A percentile compares a stretch with the other conserved stretches of the same genome.
Evolutionary conservation across 495 filamentous ascomycete genomes (phyloP).

Genomic region (Penicillium cosmopolitanum): DNA sequence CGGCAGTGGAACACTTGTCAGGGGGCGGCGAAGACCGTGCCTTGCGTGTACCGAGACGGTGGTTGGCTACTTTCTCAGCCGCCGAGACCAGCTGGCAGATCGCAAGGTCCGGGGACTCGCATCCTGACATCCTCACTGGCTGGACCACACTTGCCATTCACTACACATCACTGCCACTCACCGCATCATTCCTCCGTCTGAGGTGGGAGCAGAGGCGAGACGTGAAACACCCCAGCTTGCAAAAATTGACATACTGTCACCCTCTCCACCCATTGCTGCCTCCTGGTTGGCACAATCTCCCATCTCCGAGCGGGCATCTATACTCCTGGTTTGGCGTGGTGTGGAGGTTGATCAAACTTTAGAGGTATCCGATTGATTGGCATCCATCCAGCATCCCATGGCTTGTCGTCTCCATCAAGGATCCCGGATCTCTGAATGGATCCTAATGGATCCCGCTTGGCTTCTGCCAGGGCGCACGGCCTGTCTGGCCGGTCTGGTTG

Average conservation of each 20-base stretch:
- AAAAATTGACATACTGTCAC: constrained; percentile 3
- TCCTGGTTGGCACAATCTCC: constrained; percentile 3
- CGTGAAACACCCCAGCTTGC: constrained; percentile 31
- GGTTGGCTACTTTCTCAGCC: constrained; percentile 30
- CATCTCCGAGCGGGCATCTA: constrained; percentile 5
- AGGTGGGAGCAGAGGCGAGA: constrained; percentile 7
- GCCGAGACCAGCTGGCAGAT: constrained; percentile 22
- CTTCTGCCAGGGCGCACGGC: constrained; percentile 3
- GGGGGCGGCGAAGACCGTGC: constrained; percentile 7
- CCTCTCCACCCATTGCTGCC: constrained; percentile 16
- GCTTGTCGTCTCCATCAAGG: constrained; percentile 17
- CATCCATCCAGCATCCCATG: constrained; percentile 10
- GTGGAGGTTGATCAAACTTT: constrained; percentile 25
- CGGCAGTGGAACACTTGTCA: constrained; percentile 11
- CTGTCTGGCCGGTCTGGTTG: background rate
- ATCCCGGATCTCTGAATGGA: constrained; percentile 1
- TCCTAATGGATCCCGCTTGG: background rate
- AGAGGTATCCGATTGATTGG: constrained; percentile 29
- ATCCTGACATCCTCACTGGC: constrained; percentile 22
- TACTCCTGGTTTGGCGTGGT: constrained; percentile 5
- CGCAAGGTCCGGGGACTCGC: constrained; percentile 10
- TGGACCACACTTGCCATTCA: background rate
- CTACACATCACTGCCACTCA: constrained; percentile 15
- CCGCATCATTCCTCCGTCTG: constrained; percentile 3
- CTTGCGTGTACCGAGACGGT: constrained; percentile 19